A percentile compares a stretch with the other conserved stretches of the same genome.
Evolutionary conservation across 108 stramenopile genomes (phyloP).

Genomic region (Skeletonema grethae): DNA sequence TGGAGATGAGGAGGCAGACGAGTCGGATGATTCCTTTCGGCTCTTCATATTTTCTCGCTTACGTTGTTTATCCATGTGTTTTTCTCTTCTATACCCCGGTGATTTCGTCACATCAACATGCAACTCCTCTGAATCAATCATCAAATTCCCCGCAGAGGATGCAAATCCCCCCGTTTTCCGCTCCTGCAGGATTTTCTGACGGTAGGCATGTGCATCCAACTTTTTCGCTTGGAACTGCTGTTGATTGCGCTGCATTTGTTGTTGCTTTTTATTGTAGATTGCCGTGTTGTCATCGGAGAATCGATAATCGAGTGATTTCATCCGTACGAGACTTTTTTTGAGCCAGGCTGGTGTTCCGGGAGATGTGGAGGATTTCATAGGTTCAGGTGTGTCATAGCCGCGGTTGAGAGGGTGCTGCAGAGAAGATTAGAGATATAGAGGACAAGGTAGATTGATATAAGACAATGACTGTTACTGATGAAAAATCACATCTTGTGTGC

Average conservation of each 20-base stretch:
- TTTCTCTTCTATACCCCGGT: constrained; percentile 42
- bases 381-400: constrained; percentile 44
- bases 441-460: neutral
- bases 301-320: constrained; percentile 42
- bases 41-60: constrained; percentile 17
- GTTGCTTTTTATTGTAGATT: constrained; percentile 14
- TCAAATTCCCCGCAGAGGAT: constrained; percentile 32
- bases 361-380: too few relatives aligned
- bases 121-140: constrained; percentile 11
- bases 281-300: constrained; percentile 40
- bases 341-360: constrained; percentile 38
- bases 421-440: too few relatives aligned
- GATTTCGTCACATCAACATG: constrained; percentile 34
- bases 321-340: constrained; percentile 23
- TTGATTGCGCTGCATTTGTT: neutral
- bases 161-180: constrained; percentile 24
- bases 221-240: constrained; percentile 5
- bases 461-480: neutral
- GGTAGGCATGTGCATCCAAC: constrained; percentile 56
- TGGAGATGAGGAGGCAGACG: neutral
- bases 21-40: neutral
- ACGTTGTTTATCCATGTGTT: constrained; percentile 29
- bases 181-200: constrained; percentile 57
- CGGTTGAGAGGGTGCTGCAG: constrained; percentile 19
- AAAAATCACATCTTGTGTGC: neutral